These are phyloP conservation scores for Exophiala sp. DNA, from an alignment of 2,329 filamentous ascomycete genomes.

Conservation along the genomic window DNA sequence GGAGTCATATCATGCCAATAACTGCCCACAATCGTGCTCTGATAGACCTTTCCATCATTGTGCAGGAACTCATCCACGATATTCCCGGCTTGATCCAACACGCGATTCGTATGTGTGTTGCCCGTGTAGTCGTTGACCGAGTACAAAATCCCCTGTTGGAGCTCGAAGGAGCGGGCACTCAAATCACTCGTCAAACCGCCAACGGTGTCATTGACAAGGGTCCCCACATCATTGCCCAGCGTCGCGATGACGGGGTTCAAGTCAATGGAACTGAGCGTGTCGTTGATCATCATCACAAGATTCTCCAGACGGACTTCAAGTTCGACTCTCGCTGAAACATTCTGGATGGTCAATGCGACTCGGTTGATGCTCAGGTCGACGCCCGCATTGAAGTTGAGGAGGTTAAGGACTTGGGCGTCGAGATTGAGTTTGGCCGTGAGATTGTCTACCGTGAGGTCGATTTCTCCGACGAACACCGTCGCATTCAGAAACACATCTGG, in stretches of 20 bases:
- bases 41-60: constrained; percentile 50
- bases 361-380: constrained; percentile 58
- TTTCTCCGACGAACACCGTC: constrained; percentile 55
- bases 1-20: constrained; percentile 54
- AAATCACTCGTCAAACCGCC: constrained; percentile 30
- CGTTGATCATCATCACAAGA: constrained; percentile 57
- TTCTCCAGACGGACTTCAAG: constrained; percentile 60
- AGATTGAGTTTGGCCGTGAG: constrained; percentile 60
- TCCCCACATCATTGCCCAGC: constrained; percentile 49
- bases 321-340: constrained; percentile 56
- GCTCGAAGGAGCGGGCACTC: constrained; percentile 32
- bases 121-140: constrained; percentile 59
- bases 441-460: constrained; percentile 58
- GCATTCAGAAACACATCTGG: constrained; percentile 62
- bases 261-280: constrained; percentile 58
- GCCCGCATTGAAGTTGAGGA: constrained; percentile 60
- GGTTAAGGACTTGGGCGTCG: constrained; percentile 56
- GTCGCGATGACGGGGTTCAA: constrained; percentile 59
- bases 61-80: constrained; percentile 55
- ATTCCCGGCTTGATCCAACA: constrained; percentile 54
- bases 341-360: constrained; percentile 55
- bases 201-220: constrained; percentile 46
- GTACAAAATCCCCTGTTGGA: constrained; percentile 58
- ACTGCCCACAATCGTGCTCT: constrained; percentile 45
- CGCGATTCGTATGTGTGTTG: constrained; percentile 54